A percentile compares a stretch with the other conserved stretches of the same genome.
These are phyloP conservation scores for Chlorokybus atmophyticus DNA, from an alignment of 139 green algal genomes.

Conservation along the genomic window DNA sequence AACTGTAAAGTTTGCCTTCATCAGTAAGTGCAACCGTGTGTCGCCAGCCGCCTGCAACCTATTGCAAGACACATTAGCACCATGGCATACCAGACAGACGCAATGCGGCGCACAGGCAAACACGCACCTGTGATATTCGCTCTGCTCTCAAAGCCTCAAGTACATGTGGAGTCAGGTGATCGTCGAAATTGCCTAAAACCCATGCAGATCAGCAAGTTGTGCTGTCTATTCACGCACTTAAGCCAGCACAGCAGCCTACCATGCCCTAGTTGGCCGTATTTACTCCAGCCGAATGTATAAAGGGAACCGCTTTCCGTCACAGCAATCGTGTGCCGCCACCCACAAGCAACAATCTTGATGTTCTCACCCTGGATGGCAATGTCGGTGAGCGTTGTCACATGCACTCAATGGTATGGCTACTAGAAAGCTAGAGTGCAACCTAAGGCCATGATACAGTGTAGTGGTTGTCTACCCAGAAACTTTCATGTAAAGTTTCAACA, in stretches of 20 bases:
- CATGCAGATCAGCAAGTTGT: too few relatives aligned
- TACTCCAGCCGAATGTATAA: slow-evolving; percentile 78
- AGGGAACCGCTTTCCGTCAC: slow-evolving; percentile 44
- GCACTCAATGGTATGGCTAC: too few relatives aligned
- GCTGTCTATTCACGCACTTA: slow-evolving; percentile 7
- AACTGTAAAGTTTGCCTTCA: slow-evolving; percentile 48
- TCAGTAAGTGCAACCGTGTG: slow-evolving; percentile 57
- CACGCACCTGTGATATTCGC: background rate
- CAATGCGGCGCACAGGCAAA: background rate
- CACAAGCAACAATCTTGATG: slow-evolving; percentile 47
- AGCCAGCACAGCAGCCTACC: slow-evolving; percentile 28
- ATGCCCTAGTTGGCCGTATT: slow-evolving; percentile 81
- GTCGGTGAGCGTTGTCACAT: too few relatives aligned
- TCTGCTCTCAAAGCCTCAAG: background rate
- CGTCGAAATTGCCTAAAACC: too few relatives aligned
- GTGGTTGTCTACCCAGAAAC: too few relatives aligned
- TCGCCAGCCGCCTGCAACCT: slow-evolving; percentile 66
- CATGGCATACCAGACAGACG: background rate
- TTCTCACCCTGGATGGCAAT: slow-evolving; percentile 11
- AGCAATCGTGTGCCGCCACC: slow-evolving; percentile 68
- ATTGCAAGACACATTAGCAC: background rate
- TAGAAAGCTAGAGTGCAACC: too few relatives aligned
- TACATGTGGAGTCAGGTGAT: too few relatives aligned
- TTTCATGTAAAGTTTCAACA: too few relatives aligned
- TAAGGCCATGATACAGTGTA: too few relatives aligned